These are phyloP conservation scores for Kickxella alabastrina DNA, from an alignment of 192 early-diverging fungal species.

Conservation along the genomic window DNA sequence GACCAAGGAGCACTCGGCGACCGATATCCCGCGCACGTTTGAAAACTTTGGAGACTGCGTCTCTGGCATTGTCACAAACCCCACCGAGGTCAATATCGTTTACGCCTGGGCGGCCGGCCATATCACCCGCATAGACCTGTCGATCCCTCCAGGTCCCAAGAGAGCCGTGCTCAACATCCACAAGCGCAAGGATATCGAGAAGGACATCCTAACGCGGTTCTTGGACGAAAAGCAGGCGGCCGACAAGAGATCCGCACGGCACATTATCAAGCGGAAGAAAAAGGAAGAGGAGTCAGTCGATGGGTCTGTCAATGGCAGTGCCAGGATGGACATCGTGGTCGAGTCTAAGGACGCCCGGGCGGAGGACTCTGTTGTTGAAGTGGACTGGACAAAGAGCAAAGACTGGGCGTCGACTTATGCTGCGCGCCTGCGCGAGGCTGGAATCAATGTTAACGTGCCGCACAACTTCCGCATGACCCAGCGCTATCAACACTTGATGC, in stretches of 20 bases:
- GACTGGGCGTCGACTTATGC: conserved; percentile 47
- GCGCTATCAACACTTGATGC: conserved; percentile 84
- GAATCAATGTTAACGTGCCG: conserved; percentile 51
- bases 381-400: conserved; percentile 21
- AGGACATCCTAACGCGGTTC: conserved; percentile 30
- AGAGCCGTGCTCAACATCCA: conserved; percentile 55
- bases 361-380: conserved; percentile 4
- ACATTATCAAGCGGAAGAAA: conserved; percentile 48
- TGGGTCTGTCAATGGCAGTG: neutral
- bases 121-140: conserved; percentile 72
- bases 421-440: conserved; percentile 40
- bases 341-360: conserved; percentile 8
- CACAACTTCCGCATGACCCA: conserved; percentile 66
- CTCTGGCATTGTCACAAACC: conserved; percentile 68
- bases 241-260: conserved; percentile 38
- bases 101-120: conserved; percentile 67
- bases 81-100: conserved; percentile 58
- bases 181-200: conserved; percentile 59
- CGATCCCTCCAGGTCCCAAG: conserved; percentile 52
- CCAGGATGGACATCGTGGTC: conserved; percentile 1
- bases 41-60: conserved; percentile 64
- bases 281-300: conserved; percentile 44
- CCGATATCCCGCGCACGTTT: conserved; percentile 62
- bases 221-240: conserved; percentile 40
- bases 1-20: conserved; percentile 68